Evolutionary conservation across 225 moss, liverwort and hornwort genomes (phyloP).

Genomic region (Neckera pumila): DNA sequence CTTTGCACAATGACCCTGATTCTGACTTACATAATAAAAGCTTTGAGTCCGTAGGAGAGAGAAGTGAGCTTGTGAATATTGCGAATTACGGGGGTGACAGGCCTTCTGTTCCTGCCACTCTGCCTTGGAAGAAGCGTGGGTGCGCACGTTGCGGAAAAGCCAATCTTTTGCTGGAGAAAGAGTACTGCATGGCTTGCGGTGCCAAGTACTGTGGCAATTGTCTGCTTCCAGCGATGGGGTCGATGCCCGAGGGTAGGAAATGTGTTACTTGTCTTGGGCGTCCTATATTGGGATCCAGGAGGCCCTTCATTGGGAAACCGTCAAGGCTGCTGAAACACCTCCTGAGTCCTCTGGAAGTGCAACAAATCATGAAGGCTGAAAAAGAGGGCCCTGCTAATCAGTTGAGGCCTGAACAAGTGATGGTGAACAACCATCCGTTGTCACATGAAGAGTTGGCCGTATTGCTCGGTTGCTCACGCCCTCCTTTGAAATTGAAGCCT

Average conservation of each 20-base stretch:
- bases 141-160: constrained; percentile 68
- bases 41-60: constrained; percentile 1
- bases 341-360: constrained; percentile 68
- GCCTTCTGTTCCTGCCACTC: not conserved
- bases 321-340: constrained; percentile 71
- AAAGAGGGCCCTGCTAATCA: constrained; percentile 84
- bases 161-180: constrained; percentile 64
- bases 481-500: constrained; percentile 75
- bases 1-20: constrained; percentile 1
- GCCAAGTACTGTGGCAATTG: constrained; percentile 77
- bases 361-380: constrained; percentile 97
- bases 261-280: constrained; percentile 72
- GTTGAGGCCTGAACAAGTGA: constrained; percentile 69
- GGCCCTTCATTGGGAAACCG: constrained; percentile 67
- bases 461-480: constrained; percentile 46
- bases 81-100: constrained; percentile 11
- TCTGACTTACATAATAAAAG: not conserved
- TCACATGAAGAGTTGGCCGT: constrained; percentile 56
- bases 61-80: constrained; percentile 29
- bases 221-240: constrained; percentile 74
- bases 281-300: constrained; percentile 61
- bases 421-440: constrained; percentile 54
- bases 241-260: constrained; percentile 95
- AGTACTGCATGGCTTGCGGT: constrained; percentile 76
- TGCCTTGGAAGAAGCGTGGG: constrained; percentile 65